These are phyloP conservation scores for Ephemerocybe angulata DNA, from an alignment of 768 basidiomycete genomes.

Conservation along the genomic window DNA sequence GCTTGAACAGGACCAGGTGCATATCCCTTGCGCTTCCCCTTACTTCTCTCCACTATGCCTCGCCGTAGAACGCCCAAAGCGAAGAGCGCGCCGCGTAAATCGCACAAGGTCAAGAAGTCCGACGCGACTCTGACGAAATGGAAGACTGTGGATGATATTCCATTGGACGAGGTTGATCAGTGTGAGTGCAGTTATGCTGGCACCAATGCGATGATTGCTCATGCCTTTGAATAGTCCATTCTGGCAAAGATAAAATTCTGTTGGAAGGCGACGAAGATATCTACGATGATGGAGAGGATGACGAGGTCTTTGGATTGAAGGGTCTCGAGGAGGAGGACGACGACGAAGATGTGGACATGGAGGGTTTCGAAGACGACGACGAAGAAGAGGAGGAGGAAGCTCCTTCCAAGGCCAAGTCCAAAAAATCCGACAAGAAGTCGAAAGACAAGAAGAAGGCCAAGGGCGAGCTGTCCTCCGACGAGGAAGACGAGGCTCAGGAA, in stretches of 20 bases:
- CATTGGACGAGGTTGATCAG: conserved; percentile 74
- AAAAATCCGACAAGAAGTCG: conserved; percentile 25
- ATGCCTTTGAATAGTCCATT: conserved; percentile 52
- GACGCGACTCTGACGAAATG: conserved; percentile 60
- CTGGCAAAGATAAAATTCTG: conserved; percentile 70
- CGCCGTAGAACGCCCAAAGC: conserved; percentile 41
- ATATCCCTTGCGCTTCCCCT: neutral
- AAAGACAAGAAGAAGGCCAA: conserved; percentile 26
- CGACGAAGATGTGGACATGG: conserved; percentile 26
- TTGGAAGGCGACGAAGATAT: conserved; percentile 62
- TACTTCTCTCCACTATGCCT: conserved; percentile 36
- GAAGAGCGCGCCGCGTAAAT: conserved; percentile 31
- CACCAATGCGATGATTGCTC: conserved; percentile 2
- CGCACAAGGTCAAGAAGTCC: conserved; percentile 46
- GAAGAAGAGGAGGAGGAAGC: conserved; percentile 27
- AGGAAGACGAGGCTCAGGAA: conserved; percentile 35
- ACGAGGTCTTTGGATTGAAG: conserved; percentile 77
- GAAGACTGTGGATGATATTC: conserved; percentile 65
- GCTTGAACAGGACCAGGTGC: neutral
- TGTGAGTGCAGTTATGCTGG: conserved; percentile 44
- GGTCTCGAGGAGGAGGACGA: conserved; percentile 42
- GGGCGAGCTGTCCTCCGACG: conserved; percentile 26
- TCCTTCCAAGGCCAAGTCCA: conserved; percentile 20
- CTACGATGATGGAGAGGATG: conserved; percentile 44
- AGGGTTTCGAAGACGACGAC: conserved; percentile 38